Base-by-base conservation (phyloP, 148 eudicot species). In the Agrostemma githago region DNA sequence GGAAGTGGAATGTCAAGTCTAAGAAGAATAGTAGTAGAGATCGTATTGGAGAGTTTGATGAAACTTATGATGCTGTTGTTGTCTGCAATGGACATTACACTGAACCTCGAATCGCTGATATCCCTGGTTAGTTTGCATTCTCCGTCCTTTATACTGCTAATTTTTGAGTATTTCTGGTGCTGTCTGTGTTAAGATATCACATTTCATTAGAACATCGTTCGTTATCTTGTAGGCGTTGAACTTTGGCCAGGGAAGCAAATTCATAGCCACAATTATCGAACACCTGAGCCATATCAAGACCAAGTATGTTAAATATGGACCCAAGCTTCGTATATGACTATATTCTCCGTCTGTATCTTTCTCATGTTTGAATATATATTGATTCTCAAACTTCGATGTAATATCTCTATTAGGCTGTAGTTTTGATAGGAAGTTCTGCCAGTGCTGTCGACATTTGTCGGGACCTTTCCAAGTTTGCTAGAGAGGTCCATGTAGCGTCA, bases 221-320 rank as follows among this genome's bases (percentile, higher is more conserved):
- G 21, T 44, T 48, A 70, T 66, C 38, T 59, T 75, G 62, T 78
- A 93, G 97, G 98, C 21, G 85, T 89, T 76, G 89, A 88, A 56
- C 72, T 2, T 39, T 94, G 98, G 98, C 98, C 98, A 4, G 98
- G 97, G 56, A 84, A 71, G 78, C 93, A 94, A 81, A 87, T 94
- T 66, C 98, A 91, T 76, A 94, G 98, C 84, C 97, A 94, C 88
- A 91, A 94, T 76, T 94, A 94, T 83, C 96, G 98, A 59, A 75
- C 80, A 74, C 97, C 96, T 26, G 90, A 91, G 42, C 89, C 92
- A 56, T 94, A 78, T 71, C 80, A 58, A 63, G 86, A 89, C 76
- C 91, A 88, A 80, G 93, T 89, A 90, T 68, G 91, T 63, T 66
- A 40, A 37, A 60, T 67, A 41, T 16, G 62, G 3, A 16, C 58